These are phyloP conservation scores for Rhipidocladum racemiflorum DNA, from an alignment of 176 grass and related monocot genomes.

Conservation along the genomic window DNA sequence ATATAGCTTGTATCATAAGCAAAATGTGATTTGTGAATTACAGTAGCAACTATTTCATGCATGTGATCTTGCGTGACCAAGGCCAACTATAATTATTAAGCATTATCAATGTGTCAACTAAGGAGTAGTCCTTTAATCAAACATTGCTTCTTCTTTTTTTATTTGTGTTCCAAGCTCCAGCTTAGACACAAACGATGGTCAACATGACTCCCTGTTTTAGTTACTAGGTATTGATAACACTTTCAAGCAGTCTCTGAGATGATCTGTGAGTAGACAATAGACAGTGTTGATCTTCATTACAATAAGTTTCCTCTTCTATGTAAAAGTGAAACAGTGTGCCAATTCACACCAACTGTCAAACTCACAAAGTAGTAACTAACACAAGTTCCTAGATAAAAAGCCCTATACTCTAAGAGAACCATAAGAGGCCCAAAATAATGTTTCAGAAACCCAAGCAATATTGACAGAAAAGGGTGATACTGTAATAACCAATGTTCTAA, in stretches of 20 bases:
- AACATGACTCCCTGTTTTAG: neutral
- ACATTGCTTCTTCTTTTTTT: neutral
- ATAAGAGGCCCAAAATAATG: neutral
- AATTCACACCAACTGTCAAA: neutral
- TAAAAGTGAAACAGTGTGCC: neutral
- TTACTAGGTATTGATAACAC: neutral
- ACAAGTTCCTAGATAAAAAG: neutral
- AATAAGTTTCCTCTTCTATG: neutral
- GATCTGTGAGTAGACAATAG: neutral
- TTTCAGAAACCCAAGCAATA: neutral
- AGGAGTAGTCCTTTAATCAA: neutral
- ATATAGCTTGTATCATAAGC: neutral
- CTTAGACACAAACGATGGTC: neutral
- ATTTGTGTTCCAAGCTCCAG: neutral
- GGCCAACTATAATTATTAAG: neutral
- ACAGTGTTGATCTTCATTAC: neutral
- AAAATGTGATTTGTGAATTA: constrained; percentile 4
- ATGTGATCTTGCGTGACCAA: constrained; percentile 12
- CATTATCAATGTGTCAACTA: neutral
- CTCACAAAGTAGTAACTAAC: neutral
- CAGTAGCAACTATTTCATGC: neutral
- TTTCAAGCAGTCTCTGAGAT: neutral
- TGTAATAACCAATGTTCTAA: too few relatives aligned
- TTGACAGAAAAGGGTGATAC: neutral
- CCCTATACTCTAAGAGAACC: neutral